Base-by-base conservation (phyloP, 345 rosid species). In the Hypericum perforatum region DNA sequence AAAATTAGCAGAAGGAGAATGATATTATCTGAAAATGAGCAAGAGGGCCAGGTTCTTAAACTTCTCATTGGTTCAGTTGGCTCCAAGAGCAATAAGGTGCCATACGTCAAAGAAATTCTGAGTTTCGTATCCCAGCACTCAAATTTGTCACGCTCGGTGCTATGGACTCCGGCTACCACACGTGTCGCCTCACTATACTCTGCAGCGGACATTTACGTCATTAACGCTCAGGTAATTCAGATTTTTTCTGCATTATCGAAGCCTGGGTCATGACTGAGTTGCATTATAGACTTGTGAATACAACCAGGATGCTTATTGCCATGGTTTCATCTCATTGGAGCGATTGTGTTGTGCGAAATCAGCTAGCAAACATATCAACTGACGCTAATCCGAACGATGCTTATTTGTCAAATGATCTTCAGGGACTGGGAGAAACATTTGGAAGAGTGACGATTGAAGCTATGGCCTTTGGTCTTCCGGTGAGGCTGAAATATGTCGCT, bases 361-460 rank as follows among this genome's bases (percentile, higher is more conserved):
- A 5, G 16, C 22, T 45, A 0, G 2, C 16, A 45, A 8, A 45
- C 4, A 45, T 11, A 12, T 5, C 16, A 12, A 8, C 5, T 12
- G 3, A 12, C 3, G 9, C 22, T 16, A 14, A n/a, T 8, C 7
- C 22, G 4, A 46, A 13, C 10, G 50, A 13, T 16, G 10, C 4
- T 46, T 0, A 14, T 13, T 46, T 3, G 22, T 13, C 15, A 0
- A 10, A 6, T 45, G 52, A 40, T 45, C 39, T 50, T 56, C 67
- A 90, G 98, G 95, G 95, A 45, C 62, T 80, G 16, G 98, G 98
- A 68, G 98, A 91, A 74, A 91, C 96, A 32, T 91, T 91, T 65
- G 98, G 98, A 55, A 91, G 98, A 78, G 98, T 91, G 54, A 91
- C 96, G 9, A 81, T 91, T 54, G 98, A 91, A 81, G 98, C 95